Conservation (phyloP, 1,284 basidiomycete genomes). For the Malassezia furfur region DNA sequence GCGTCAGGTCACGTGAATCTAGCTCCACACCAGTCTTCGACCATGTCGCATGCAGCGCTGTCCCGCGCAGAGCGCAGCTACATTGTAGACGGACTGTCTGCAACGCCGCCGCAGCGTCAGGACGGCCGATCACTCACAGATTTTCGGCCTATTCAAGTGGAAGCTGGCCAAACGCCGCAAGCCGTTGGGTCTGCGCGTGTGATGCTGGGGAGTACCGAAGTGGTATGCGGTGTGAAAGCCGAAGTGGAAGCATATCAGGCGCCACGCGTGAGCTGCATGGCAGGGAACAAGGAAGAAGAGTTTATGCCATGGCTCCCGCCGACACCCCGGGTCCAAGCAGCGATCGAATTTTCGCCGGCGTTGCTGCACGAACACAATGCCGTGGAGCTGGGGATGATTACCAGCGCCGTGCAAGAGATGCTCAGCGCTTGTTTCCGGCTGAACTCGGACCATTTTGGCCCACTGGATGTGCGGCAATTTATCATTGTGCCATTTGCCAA, state of each 20-base stretch:
- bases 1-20: constrained; percentile 3
- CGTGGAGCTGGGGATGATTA: constrained; percentile 10
- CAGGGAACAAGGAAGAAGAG: background rate
- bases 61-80: constrained; percentile 37
- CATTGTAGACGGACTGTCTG: constrained; percentile 31
- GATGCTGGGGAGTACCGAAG: constrained; percentile 32
- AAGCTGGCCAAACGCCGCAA: constrained; percentile 23
- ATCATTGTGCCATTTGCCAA: constrained; percentile 32
- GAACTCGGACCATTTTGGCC: constrained; percentile 7
- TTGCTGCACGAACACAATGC: constrained; percentile 14
- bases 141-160: constrained; percentile 30
- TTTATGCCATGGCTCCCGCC: constrained; percentile 12
- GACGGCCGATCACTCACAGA: constrained; percentile 28
- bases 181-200: constrained; percentile 36
- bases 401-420: constrained; percentile 8
- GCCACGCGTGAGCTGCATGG: background rate
- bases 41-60: constrained; percentile 29
- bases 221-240: constrained; percentile 37
- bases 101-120: constrained; percentile 27
- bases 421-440: constrained; percentile 8
- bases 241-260: constrained; percentile 17
- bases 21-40: background rate
- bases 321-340: constrained; percentile 4
- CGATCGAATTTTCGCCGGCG: constrained; percentile 14
- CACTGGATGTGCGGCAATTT: constrained; percentile 26